Evolutionary conservation across 768 basidiomycete genomes (phyloP).

Genomic region (Panaeolus cyanescens): DNA sequence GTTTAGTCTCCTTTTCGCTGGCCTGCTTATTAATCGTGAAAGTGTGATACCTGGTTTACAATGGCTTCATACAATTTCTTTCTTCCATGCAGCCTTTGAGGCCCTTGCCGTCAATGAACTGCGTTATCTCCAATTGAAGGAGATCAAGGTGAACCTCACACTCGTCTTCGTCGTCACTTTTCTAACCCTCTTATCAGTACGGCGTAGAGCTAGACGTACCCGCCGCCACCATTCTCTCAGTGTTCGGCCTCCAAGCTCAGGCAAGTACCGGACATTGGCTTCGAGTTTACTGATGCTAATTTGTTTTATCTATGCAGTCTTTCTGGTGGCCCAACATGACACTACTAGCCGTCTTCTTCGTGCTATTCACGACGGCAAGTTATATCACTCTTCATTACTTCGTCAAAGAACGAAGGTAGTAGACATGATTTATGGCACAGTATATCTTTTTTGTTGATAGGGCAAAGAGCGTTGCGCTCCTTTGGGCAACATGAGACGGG

Average conservation of each 20-base stretch:
- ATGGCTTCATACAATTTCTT: constrained; percentile 91
- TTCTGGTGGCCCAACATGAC: constrained; percentile 99
- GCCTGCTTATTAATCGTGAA: constrained; percentile 92
- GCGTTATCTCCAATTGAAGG: constrained; percentile 89
- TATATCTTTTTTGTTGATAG: too few species aligned
- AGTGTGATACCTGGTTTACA: constrained; percentile 70
- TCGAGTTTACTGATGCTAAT: constrained; percentile 3
- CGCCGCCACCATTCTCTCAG: constrained; percentile 91
- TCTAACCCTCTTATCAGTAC: constrained; percentile 53
- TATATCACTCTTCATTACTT: constrained; percentile 84
- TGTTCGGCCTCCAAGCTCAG: constrained; percentile 91
- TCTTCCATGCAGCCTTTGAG: constrained; percentile 99
- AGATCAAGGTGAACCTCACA: constrained; percentile 65
- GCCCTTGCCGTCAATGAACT: constrained; percentile 98
- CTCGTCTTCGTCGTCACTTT: background rate
- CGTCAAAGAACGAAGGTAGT: constrained; percentile 77
- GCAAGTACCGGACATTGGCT: constrained; percentile 29
- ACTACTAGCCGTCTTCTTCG: constrained; percentile 85
- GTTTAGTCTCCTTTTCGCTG: constrained; percentile 90
- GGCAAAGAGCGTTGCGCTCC: too few species aligned
- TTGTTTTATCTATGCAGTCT: constrained; percentile 42
- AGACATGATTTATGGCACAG: background rate
- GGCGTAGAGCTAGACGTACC: constrained; percentile 97
- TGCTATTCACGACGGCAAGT: constrained; percentile 72
- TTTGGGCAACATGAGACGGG: too few species aligned